Conservation (phyloP, 2,329 filamentous ascomycete species). For the Dothideomycetes sp. region DNA sequence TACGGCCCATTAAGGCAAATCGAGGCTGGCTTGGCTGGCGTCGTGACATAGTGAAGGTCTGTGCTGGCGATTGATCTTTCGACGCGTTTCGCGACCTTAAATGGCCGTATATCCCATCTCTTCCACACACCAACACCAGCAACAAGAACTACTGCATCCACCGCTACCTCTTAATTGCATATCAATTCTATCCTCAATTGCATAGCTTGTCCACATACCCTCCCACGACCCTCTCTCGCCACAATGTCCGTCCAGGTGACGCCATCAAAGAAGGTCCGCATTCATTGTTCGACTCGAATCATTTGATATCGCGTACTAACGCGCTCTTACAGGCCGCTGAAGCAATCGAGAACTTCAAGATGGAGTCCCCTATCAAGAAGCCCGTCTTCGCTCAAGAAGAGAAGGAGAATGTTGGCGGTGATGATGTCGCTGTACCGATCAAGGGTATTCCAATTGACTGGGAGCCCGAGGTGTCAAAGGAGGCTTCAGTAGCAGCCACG, state of each 20-base stretch:
- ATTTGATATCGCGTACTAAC: constrained; percentile 27
- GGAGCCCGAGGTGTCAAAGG: constrained; percentile 16
- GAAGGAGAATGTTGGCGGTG: constrained; percentile 66
- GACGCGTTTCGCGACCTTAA: not conserved
- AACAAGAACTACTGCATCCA: not conserved
- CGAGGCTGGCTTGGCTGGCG: not conserved
- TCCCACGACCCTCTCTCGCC: not conserved
- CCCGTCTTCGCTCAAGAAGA: constrained; percentile 60
- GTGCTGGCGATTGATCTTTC: not conserved
- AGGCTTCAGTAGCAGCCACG: constrained; percentile 34
- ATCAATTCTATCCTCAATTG: not conserved
- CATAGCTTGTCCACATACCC: not conserved
- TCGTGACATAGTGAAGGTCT: not conserved
- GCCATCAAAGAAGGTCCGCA: constrained; percentile 59
- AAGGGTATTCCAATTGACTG: constrained; percentile 38
- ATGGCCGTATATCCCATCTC: not conserved
- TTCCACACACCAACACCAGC: not conserved
- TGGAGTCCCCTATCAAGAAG: constrained; percentile 89
- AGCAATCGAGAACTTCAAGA: constrained; percentile 78
- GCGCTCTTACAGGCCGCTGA: constrained; percentile 58
- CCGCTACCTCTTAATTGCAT: not conserved
- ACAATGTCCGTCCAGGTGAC: constrained; percentile 65
- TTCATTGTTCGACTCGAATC: constrained; percentile 25
- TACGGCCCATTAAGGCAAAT: not conserved
- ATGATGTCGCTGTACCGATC: constrained; percentile 46